Base-by-base conservation (phyloP, 2,329 filamentous ascomycete species). In the Hymenoscyphus occultus region DNA sequence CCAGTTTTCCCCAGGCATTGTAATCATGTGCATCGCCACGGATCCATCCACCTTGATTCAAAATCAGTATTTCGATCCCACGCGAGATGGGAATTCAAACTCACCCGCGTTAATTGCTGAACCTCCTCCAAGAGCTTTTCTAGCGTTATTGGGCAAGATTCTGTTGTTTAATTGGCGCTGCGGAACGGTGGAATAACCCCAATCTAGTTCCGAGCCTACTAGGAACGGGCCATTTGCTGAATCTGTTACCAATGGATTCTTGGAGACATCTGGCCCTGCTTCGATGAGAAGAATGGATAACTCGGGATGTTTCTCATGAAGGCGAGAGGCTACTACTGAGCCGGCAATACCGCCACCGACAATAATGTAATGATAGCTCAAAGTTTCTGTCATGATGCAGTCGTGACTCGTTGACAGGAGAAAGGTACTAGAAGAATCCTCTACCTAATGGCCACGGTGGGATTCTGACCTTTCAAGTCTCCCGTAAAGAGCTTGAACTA, bases 11-110 rank as follows among this genome's bases (percentile, higher is more conserved):
- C 82, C 81, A 83, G 51, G 76, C 75, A 22, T 83, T 77, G 68
- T 80, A 84, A 67, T 83, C 81, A 5, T 72, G 70, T 2, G 74
- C 72, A 39, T 77, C 75, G 1, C 81, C 81, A 39, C 81, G 79
- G 6, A 78, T 78, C 75, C 80, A 81, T 5, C 73, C 74, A 5
- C 77, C 78, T 73, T 60, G 54, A 28, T 28, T 3, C 3, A 28
- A 28, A 28, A 2, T 28, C 3, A 28, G 28, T 28, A 28, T 28
- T 3, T 2, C 28, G 3, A 28, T 28, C 28, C 28, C 28, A 28
- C 28, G 2, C 2, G 3, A 28, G 28, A 3, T 28, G 28, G 28
- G 28, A 28, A 28, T 3, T 28, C 28, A 28, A 28, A 28, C 28
- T 28, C 28, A 28, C 28, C 28, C 28, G 28, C 28, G 64, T 83